Evolutionary conservation across 352 stramenopile species (phyloP).

Genomic region (Globisporangium orthogonon): DNA sequence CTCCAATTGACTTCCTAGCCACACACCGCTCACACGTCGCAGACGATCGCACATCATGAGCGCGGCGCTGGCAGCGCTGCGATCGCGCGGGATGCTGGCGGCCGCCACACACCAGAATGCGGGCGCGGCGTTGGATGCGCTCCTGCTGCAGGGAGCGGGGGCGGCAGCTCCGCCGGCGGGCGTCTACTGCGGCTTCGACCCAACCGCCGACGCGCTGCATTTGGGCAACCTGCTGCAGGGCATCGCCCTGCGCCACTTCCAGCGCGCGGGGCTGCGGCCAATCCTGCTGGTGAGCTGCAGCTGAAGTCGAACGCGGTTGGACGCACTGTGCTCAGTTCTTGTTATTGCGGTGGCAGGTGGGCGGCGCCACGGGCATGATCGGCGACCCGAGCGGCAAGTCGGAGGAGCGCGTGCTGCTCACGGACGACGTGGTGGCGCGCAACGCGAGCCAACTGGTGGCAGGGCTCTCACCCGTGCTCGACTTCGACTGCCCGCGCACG

Average conservation of each 20-base stretch:
- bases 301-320: background rate
- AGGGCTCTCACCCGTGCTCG: slow-evolving; percentile 92
- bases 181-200: slow-evolving; percentile 90
- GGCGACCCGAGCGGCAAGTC: slow-evolving; percentile 98
- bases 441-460: slow-evolving; percentile 90
- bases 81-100: slow-evolving; percentile 63
- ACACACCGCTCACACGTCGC: background rate
- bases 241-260: slow-evolving; percentile 86
- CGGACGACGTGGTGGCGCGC: slow-evolving; percentile 87
- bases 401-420: slow-evolving; percentile 94
- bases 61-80: slow-evolving; percentile 50
- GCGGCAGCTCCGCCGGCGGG: slow-evolving; percentile 17
- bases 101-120: slow-evolving; percentile 65
- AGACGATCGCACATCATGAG: slow-evolving; percentile 42
- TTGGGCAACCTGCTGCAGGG: slow-evolving; percentile 87
- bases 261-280: slow-evolving; percentile 80
- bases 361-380: slow-evolving; percentile 90
- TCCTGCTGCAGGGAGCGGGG: slow-evolving; percentile 15
- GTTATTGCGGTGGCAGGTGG: slow-evolving; percentile 22
- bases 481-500: slow-evolving; percentile 86
- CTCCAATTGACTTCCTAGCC: background rate
- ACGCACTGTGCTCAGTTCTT: background rate
- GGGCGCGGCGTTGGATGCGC: slow-evolving; percentile 40
- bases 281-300: slow-evolving; percentile 67
- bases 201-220: slow-evolving; percentile 89